These are phyloP conservation scores for Phoma sp. DNA, from an alignment of 2,329 filamentous ascomycete genomes.

Conservation along the genomic window DNA sequence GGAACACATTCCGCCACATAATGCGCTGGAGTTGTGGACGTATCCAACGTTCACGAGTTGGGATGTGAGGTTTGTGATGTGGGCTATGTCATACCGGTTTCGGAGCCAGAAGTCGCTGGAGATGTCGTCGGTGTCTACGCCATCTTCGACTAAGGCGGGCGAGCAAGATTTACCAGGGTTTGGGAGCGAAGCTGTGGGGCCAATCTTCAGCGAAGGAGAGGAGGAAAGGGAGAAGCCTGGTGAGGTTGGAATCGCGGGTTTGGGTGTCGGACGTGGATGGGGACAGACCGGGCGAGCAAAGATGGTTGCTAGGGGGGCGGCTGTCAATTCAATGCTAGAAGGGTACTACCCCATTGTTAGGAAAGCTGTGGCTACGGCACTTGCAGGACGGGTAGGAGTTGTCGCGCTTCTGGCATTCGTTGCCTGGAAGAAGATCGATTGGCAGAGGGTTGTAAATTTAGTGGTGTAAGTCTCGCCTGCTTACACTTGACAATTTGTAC, in stretches of 20 bases:
- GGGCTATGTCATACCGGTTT: slow-evolving; percentile 66
- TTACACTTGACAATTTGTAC: background rate
- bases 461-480: background rate
- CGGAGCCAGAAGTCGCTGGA: slow-evolving; percentile 47
- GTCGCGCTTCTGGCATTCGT: slow-evolving; percentile 30
- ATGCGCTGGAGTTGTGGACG: slow-evolving; percentile 68
- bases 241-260: slow-evolving; percentile 55
- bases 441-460: slow-evolving; percentile 2
- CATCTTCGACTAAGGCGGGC: slow-evolving; percentile 24
- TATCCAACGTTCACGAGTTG: slow-evolving; percentile 72
- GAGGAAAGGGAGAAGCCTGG: slow-evolving; percentile 44
- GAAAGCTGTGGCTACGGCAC: slow-evolving; percentile 54
- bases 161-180: slow-evolving; percentile 36
- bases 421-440: slow-evolving; percentile 29
- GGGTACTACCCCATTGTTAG: slow-evolving; percentile 62
- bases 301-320: slow-evolving; percentile 49
- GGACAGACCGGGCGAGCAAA: slow-evolving; percentile 44
- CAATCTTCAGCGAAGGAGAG: slow-evolving; percentile 24
- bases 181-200: slow-evolving; percentile 31
- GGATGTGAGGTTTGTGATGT: slow-evolving; percentile 67
- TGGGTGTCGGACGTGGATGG: slow-evolving; percentile 54
- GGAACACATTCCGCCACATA: slow-evolving; percentile 70
- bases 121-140: slow-evolving; percentile 29
- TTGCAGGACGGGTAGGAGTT: slow-evolving; percentile 48
- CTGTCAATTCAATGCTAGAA: slow-evolving; percentile 59